phyloP scores from a whole-genome alignment of 495 filamentous ascomycete genomes.

The Penicillium robsamsonii region DNA sequence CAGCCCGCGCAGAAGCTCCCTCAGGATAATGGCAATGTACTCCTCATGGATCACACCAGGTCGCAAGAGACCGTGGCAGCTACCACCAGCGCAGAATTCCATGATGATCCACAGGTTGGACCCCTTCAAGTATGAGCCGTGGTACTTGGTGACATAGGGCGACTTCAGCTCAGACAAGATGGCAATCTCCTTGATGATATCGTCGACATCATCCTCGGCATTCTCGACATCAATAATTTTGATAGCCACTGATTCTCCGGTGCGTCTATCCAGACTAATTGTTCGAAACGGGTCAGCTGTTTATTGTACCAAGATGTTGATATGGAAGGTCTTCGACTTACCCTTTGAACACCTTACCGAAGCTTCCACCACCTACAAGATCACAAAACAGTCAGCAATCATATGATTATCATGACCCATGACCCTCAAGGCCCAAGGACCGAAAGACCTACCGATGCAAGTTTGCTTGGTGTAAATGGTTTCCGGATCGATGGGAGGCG shows the following conservation, averaged over 20 bases:
- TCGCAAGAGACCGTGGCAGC: slow-evolving; percentile 87
- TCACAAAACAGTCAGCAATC: slow-evolving; percentile 6
- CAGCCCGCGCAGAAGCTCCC: slow-evolving; percentile 83
- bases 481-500: slow-evolving; percentile 68
- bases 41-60: slow-evolving; percentile 88
- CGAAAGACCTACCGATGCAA: slow-evolving; percentile 72
- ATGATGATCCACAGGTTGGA: slow-evolving; percentile 97
- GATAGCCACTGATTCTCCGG: slow-evolving; percentile 84
- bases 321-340: slow-evolving; percentile 44
- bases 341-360: slow-evolving; percentile 96
- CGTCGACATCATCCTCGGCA: slow-evolving; percentile 96
- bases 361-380: slow-evolving; percentile 73
- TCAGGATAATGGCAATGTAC: slow-evolving; percentile 90
- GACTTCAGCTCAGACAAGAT: slow-evolving; percentile 93
- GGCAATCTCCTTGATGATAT: slow-evolving; percentile 97
- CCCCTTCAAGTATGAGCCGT: slow-evolving; percentile 92
- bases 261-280: slow-evolving; percentile 74
- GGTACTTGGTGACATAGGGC: slow-evolving; percentile 93
- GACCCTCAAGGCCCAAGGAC: neutral
- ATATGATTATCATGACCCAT: too few species aligned
- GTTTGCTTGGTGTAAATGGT: slow-evolving; percentile 89
- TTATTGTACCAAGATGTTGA: neutral
- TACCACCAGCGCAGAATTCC: slow-evolving; percentile 93
- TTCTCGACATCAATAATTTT: slow-evolving; percentile 98
- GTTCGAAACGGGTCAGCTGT: neutral